A percentile compares a stretch with the other conserved stretches of the same genome.
These are phyloP conservation scores for Nakazawaea sp. DNA, from an alignment of 805 yeast genomes.

Conservation along the genomic window DNA sequence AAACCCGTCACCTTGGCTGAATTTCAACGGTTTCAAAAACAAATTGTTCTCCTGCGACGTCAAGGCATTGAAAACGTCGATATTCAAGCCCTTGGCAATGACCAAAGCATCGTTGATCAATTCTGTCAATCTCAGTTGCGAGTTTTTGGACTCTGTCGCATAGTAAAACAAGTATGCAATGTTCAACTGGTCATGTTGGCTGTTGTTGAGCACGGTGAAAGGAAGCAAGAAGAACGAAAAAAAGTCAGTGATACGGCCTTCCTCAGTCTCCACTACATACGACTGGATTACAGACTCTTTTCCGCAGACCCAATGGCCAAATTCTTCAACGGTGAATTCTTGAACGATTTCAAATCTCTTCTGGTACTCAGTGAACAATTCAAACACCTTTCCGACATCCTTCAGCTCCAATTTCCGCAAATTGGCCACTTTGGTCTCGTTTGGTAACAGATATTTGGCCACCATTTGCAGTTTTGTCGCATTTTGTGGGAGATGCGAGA, in stretches of 20 bases:
- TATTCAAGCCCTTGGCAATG: slow-evolving; percentile 55
- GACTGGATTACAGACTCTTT: slow-evolving; percentile 52
- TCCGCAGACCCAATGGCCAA: slow-evolving; percentile 78
- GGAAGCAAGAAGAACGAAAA: slow-evolving; percentile 87
- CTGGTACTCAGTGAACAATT: slow-evolving; percentile 57
- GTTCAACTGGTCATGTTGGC: slow-evolving; percentile 59
- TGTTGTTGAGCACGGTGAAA: slow-evolving; percentile 68
- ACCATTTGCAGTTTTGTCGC: slow-evolving; percentile 64
- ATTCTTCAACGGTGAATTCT: slow-evolving; percentile 55
- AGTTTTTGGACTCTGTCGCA: slow-evolving; percentile 55
- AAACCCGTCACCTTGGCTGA: slow-evolving; percentile 91
- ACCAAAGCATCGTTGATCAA: slow-evolving; percentile 73
- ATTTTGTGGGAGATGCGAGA: slow-evolving; percentile 69
- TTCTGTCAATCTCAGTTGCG: slow-evolving; percentile 52
- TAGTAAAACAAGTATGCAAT: slow-evolving; percentile 89
- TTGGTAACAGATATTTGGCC: slow-evolving; percentile 51
- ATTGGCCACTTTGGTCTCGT: slow-evolving; percentile 40
- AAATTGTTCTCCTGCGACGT: slow-evolving; percentile 85
- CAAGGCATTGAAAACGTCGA: slow-evolving; percentile 92
- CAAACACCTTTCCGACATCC: slow-evolving; percentile 62
- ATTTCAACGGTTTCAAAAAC: slow-evolving; percentile 75
- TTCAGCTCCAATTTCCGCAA: slow-evolving; percentile 48
- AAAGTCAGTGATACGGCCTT: slow-evolving; percentile 76
- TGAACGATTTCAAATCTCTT: slow-evolving; percentile 68
- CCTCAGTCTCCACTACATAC: slow-evolving; percentile 65